A percentile compares a stretch with the other conserved stretches of the same genome.
Conservation (phyloP, 208 protist species). For the Leptomonas seymouri region DNA sequence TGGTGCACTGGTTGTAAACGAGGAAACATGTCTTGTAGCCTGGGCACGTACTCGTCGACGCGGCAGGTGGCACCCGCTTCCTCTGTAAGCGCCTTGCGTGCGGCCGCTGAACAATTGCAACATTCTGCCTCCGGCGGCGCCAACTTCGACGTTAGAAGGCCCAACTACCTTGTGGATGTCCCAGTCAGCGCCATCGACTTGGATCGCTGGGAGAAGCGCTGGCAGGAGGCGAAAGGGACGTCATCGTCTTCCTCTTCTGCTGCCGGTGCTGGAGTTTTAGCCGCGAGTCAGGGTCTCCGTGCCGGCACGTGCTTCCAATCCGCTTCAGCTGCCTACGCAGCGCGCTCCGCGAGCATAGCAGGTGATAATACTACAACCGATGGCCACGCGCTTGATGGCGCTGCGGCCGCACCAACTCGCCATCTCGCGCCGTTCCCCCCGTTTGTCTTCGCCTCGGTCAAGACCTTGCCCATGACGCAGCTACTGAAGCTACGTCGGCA, state of each 20-base stretch:
- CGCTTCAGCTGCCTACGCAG: conserved; percentile 28
- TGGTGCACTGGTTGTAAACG: too few relatives aligned
- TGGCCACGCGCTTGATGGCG: neutral
- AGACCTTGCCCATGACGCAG: conserved; percentile 73
- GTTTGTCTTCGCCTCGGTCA: conserved; percentile 50
- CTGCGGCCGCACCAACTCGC: conserved; percentile 19
- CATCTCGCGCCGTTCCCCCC: conserved; percentile 71
- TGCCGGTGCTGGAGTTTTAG: neutral
- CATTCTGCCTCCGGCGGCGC: neutral
- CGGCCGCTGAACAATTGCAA: conserved; percentile 32
- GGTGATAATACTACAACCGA: conserved; percentile 8
- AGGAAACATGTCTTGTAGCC: conserved; percentile 30
- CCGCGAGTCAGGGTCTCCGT: too few relatives aligned
- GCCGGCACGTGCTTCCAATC: conserved; percentile 13
- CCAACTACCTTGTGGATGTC: conserved; percentile 70
- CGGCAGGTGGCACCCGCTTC: conserved; percentile 25
- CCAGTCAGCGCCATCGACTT: conserved; percentile 71
- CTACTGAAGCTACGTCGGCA: conserved; percentile 70
- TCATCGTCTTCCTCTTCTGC: conserved; percentile 4
- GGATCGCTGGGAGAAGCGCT: conserved; percentile 40
- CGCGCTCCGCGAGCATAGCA: conserved; percentile 14
- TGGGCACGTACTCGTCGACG: conserved; percentile 23
- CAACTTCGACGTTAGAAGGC: conserved; percentile 10
- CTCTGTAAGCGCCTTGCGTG: conserved; percentile 17
- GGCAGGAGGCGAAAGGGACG: conserved; percentile 17